A percentile compares a stretch with the other conserved stretches of the same genome.
Evolutionary conservation across 805 yeast genomes (phyloP).

Genomic region (Sugiyamaella boreocaroliniensis): DNA sequence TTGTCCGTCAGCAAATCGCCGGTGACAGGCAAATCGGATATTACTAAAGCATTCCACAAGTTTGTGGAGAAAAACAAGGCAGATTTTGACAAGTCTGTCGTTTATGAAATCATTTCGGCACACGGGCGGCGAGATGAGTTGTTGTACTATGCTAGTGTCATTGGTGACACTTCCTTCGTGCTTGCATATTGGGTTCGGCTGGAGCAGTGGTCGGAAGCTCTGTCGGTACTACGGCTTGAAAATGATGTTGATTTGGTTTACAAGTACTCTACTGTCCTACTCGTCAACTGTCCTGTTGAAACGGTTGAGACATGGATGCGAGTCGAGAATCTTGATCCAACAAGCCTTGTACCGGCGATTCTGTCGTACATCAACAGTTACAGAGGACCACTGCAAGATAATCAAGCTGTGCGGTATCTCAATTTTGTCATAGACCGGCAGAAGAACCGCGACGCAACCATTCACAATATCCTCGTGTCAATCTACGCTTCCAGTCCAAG

Average conservation of each 20-base stretch:
- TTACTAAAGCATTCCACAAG: constrained; percentile 32
- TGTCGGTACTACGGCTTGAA: constrained; percentile 43
- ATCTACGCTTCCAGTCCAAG: constrained; percentile 49
- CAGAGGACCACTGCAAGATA: constrained; percentile 39
- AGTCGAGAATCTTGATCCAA: constrained; percentile 46
- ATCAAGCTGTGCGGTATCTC: constrained; percentile 63
- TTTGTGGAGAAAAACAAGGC: constrained; percentile 48
- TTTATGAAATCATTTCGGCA: constrained; percentile 62
- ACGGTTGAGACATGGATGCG: constrained; percentile 79
- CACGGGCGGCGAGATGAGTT: constrained; percentile 62
- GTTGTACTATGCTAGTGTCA: constrained; percentile 57
- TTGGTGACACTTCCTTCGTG: constrained; percentile 64
- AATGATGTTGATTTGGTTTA: constrained; percentile 48
- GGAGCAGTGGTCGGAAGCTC: constrained; percentile 68
- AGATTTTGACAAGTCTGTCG: constrained; percentile 55
- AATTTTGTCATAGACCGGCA: constrained; percentile 45
- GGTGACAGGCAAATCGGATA: background rate
- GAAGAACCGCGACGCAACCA: constrained; percentile 36
- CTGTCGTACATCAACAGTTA: constrained; percentile 47
- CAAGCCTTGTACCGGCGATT: constrained; percentile 67
- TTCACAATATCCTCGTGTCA: constrained; percentile 67
- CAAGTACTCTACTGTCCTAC: constrained; percentile 58
- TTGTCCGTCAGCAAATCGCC: background rate
- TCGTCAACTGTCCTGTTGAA: constrained; percentile 58
- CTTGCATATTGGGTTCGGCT: constrained; percentile 60